Conservation (phyloP, 306 rosid genomes). For the Vigna trinervia region DNA sequence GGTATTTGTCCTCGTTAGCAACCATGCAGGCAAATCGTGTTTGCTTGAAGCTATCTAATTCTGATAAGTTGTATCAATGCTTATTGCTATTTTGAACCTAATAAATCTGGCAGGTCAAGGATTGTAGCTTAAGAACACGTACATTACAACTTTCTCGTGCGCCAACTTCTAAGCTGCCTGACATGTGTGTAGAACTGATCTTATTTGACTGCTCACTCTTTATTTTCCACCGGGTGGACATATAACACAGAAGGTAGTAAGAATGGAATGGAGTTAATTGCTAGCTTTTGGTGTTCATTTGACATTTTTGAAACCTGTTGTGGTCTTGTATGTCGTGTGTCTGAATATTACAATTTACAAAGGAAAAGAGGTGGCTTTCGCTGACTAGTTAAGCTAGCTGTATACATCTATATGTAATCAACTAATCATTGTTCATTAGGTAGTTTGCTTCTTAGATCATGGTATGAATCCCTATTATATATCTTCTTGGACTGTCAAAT, state of each 20-base stretch:
- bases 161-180: constrained; percentile 64
- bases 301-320: constrained; percentile 59
- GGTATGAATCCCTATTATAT: constrained; percentile 41
- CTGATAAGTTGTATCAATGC: constrained; percentile 33
- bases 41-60: constrained; percentile 13
- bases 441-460: constrained; percentile 52
- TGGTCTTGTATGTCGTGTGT: constrained; percentile 61
- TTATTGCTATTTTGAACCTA: constrained; percentile 13
- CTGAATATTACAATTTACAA: constrained; percentile 57
- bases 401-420: constrained; percentile 88
- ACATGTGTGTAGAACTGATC: constrained; percentile 88
- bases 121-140: constrained; percentile 89
- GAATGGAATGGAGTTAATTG: constrained; percentile 65
- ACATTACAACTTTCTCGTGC: constrained; percentile 68
- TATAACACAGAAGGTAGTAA: constrained; percentile 72
- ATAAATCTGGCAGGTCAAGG: constrained; percentile 65
- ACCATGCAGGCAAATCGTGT: constrained; percentile 69
- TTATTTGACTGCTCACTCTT: constrained; percentile 72
- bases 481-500: constrained; percentile 14
- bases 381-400: constrained; percentile 76
- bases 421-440: constrained; percentile 63
- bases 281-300: constrained; percentile 70
- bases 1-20: constrained; percentile 61
- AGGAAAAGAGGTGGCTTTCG: constrained; percentile 50
- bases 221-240: constrained; percentile 66